phyloP scores from a whole-genome alignment of 805 yeast species.

The Kuraishia capsulata region DNA sequence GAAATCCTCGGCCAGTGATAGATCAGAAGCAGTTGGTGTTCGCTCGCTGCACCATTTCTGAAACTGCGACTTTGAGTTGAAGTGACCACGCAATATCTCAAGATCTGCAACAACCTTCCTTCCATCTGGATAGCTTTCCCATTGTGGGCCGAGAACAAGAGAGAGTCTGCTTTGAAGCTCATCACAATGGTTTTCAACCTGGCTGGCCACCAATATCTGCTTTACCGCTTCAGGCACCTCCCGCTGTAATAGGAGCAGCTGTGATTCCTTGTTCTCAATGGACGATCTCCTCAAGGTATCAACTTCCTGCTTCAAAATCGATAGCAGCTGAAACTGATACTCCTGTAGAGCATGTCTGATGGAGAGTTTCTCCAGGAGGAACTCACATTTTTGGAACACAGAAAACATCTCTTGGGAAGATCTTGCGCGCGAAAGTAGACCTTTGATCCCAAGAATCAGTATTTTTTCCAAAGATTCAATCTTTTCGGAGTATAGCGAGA shows the following conservation, averaged over 20 bases:
- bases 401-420: constrained; percentile 41
- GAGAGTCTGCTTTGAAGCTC: constrained; percentile 35
- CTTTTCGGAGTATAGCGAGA: constrained; percentile 17
- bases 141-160: constrained; percentile 46
- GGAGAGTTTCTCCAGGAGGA: constrained; percentile 41
- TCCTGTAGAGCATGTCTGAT: constrained; percentile 52
- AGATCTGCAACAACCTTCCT: constrained; percentile 46
- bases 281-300: constrained; percentile 29
- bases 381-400: constrained; percentile 37
- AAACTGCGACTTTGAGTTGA: background rate
- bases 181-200: constrained; percentile 34
- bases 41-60: background rate
- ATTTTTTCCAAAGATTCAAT: constrained; percentile 31
- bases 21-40: background rate
- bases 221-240: constrained; percentile 37
- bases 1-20: background rate
- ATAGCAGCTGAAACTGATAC: constrained; percentile 43
- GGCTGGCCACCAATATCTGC: constrained; percentile 42
- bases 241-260: constrained; percentile 17
- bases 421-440: constrained; percentile 26
- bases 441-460: constrained; percentile 30
- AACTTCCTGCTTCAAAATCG: constrained; percentile 39
- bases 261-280: constrained; percentile 22
- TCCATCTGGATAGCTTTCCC: constrained; percentile 63
- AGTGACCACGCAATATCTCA: background rate